A percentile compares a stretch with the other conserved stretches of the same genome.
These are phyloP conservation scores for Citrus trifoliata DNA, from an alignment of 345 rosid genomes.

Conservation along the genomic window DNA sequence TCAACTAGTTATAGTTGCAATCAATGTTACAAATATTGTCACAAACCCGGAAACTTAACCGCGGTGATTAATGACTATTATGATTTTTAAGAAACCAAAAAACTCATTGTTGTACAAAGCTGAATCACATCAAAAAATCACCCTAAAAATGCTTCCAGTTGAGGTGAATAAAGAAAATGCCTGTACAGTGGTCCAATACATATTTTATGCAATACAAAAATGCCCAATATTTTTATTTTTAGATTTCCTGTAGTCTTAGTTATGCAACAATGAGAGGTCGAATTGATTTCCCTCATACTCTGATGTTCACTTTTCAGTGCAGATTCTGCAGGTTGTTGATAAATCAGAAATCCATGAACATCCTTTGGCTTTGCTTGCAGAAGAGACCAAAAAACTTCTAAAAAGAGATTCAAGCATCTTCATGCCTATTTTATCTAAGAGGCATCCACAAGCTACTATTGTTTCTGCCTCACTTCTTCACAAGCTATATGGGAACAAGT, in stretches of 20 bases:
- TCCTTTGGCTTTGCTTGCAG: slow-evolving; percentile 84
- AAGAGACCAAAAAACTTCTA: slow-evolving; percentile 76
- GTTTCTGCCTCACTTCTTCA: slow-evolving; percentile 85
- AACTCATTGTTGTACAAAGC: not conserved
- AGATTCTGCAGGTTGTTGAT: slow-evolving; percentile 67
- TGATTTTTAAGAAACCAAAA: not conserved
- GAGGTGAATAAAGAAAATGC: not conserved
- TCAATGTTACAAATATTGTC: not conserved
- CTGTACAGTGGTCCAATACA: not conserved
- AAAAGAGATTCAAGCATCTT: slow-evolving; percentile 63
- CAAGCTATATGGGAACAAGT: slow-evolving; percentile 78
- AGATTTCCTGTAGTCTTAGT: not conserved
- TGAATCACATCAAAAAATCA: not conserved
- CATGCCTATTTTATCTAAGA: slow-evolving; percentile 74
- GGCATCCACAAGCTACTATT: slow-evolving; percentile 78
- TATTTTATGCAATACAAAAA: not conserved
- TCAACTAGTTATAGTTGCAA: not conserved
- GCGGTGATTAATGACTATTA: not conserved
- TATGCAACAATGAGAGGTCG: not conserved
- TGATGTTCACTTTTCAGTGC: slow-evolving; percentile 21
- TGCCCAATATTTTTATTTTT: not conserved
- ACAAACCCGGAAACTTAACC: not conserved
- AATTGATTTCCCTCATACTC: not conserved
- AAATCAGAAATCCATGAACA: slow-evolving; percentile 65
- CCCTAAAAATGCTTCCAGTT: not conserved